Evolutionary conservation across 345 rosid genomes (phyloP), one percentile per base, ranked within the genome.

Genomic region (Salix exigua): DNA sequence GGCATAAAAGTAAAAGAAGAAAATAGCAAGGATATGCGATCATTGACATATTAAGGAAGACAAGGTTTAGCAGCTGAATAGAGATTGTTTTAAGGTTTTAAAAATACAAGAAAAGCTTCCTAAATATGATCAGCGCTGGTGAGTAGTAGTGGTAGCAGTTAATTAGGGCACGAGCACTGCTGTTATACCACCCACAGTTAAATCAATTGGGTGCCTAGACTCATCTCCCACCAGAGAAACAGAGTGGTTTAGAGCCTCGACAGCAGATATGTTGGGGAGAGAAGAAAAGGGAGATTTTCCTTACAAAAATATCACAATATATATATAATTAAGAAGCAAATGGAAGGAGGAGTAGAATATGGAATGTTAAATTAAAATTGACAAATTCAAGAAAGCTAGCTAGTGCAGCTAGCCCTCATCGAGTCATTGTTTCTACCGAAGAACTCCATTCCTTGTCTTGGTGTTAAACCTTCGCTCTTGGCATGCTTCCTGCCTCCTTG

Each of bases 1-100:
- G 40, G 75, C 81, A 76, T 7, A 88, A 10, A 81, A 80, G 72
- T 30, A 72, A 74, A 44, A 88, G 72, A 44, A 89, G 81, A 79
- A 88, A 63, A 71, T 74, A 60, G 48, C 50, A 58, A 42, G 26
- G 50, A 68, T 23, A 80, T 50, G 73, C 60, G 80, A 80, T 79
- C 63, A 10, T 16, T 74, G 80, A 75, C 87, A 88, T 84, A 58
- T 70, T 70, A 46, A 68, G 73, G 66, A 53, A 30, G 30, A 73
- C 5, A 30, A 7, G 50, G 1, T 11, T 19, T 14, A 18, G 77
- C 44, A 18, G 77, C 44, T 58, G 25, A 26, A 13, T n/a, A 58
- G 63, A 58, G 28, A 23, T 28, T 23, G 63, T 58, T 58, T 55
- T n/a, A 23, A 58, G 63, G 28, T 58, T 10, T n/a, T 4, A 23